Evolutionary conservation across 805 yeast genomes (phyloP), one percentile per base, ranked within the genome.

Genomic region (Teunomyces cretensis): DNA sequence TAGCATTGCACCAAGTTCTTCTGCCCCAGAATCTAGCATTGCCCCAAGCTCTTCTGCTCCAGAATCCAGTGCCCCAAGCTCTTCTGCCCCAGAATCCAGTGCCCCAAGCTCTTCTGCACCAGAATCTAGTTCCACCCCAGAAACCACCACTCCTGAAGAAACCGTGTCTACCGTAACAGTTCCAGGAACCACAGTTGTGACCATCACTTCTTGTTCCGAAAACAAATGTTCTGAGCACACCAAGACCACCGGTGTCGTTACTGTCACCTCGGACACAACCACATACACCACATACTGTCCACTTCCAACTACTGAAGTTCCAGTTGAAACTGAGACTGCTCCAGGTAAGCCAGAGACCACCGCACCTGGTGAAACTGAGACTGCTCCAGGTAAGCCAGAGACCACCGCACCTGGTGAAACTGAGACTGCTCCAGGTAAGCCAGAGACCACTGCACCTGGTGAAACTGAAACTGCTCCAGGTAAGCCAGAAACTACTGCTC

Each of bases 131-230:
- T n/a, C n/a, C n/a, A n/a, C n/a, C n/a, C n/a, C n/a, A n/a, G n/a
- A n/a, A n/a, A n/a, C n/a, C n/a, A n/a, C n/a, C n/a, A n/a, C n/a
- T n/a, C n/a, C n/a, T n/a, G n/a, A n/a, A n/a, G n/a, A n/a, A n/a
- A n/a, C n/a, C n/a, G n/a, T 22, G 19, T 19, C 28, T 22, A 31
- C 42, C 24, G 38, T 30, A 30, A 44, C 36, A 40, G 22, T 15
- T 9, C 33, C 42, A 44, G 19, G 14, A 19, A 54, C 60, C 47
- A 64, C 67, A 26, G 50, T 63, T 39, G 47, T 66, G 39, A 67
- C 70, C 49, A 57, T 64, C 49, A 64, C 73, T 43, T 60, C 69
- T 42, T 69, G 75, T 54, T 51, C 62, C 14, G 59, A 60, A 47
- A 44, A 64, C 59, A 52, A 44, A 35, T 68, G 75, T 49, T 16